Evolutionary conservation across 1,139 yeast species (phyloP).

Genomic region (Kazachstania sp.): DNA sequence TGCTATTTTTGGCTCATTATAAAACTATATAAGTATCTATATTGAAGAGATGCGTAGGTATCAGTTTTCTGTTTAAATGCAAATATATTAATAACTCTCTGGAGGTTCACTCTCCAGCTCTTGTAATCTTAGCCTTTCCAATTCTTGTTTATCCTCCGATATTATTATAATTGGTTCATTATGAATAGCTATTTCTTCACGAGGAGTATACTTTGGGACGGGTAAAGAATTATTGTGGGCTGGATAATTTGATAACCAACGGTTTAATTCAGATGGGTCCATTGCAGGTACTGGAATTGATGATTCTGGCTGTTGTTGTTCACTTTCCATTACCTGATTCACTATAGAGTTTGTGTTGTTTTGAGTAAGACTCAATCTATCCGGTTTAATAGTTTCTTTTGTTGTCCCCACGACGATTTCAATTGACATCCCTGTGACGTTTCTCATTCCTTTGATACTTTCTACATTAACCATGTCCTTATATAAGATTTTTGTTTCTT

Average conservation of each 20-base stretch:
- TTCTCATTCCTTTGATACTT: constrained; percentile 59
- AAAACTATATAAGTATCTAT: too few species aligned
- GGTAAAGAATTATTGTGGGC: constrained; percentile 12
- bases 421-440: constrained; percentile 68
- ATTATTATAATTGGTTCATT: constrained; percentile 7
- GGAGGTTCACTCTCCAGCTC: constrained; percentile 35
- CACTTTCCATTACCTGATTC: not conserved
- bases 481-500: constrained; percentile 21
- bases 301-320: not conserved
- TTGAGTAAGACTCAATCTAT: not conserved
- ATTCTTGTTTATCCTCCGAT: constrained; percentile 31
- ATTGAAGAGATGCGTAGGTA: too few species aligned
- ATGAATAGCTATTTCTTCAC: constrained; percentile 12
- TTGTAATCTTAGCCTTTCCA: constrained; percentile 29
- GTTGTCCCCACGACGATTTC: constrained; percentile 77
- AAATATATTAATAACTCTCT: not conserved
- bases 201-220: constrained; percentile 26
- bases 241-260: constrained; percentile 15
- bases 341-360: too few species aligned
- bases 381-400: constrained; percentile 27
- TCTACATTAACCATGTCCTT: constrained; percentile 65
- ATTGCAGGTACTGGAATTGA: not conserved
- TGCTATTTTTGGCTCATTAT: too few species aligned
- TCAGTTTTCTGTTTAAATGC: too few species aligned
- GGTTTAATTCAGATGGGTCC: constrained; percentile 6